These are phyloP conservation scores for Sungouiella thailandica DNA, from an alignment of 805 yeast species.

Conservation along the genomic window DNA sequence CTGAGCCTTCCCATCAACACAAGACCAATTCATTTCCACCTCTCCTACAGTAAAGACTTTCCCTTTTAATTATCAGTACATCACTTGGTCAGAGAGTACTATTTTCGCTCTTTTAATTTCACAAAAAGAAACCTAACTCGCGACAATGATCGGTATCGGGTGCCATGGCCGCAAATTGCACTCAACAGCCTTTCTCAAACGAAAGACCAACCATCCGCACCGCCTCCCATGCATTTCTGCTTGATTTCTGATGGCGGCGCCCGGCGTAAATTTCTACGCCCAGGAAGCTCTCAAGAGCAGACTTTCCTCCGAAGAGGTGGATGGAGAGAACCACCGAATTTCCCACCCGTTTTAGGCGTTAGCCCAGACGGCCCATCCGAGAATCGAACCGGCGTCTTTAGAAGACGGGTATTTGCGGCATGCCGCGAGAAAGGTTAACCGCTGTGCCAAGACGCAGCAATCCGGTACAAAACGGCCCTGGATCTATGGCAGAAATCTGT, in stretches of 20 bases:
- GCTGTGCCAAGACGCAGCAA: conserved; percentile 13
- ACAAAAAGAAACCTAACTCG: conserved; percentile 33
- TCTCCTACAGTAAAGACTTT: no score
- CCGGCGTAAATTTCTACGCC: conserved; percentile 52
- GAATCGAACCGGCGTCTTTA: conserved; percentile 19
- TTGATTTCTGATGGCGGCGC: conserved; percentile 52
- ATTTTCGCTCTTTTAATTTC: not conserved
- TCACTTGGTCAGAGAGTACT: no score
- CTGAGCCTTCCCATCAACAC: no score
- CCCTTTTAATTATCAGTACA: no score
- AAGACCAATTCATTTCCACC: no score
- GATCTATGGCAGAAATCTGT: not conserved
- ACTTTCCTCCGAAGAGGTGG: conserved; percentile 16
- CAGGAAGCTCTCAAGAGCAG: conserved; percentile 53
- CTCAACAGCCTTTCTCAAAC: conserved; percentile 43
- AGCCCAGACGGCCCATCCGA: conserved; percentile 6
- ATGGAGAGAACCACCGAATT: conserved; percentile 60
- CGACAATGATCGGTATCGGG: conserved; percentile 63
- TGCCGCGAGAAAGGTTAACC: conserved; percentile 37
- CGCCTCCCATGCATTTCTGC: conserved; percentile 47
- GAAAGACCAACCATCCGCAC: conserved; percentile 51
- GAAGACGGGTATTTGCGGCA: conserved; percentile 45
- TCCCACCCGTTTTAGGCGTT: conserved; percentile 50
- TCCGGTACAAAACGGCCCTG: not conserved
- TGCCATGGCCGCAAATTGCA: conserved; percentile 57